Evolutionary conservation across 2,329 filamentous ascomycete genomes (phyloP).

Genomic region (Fusarium albidum): DNA sequence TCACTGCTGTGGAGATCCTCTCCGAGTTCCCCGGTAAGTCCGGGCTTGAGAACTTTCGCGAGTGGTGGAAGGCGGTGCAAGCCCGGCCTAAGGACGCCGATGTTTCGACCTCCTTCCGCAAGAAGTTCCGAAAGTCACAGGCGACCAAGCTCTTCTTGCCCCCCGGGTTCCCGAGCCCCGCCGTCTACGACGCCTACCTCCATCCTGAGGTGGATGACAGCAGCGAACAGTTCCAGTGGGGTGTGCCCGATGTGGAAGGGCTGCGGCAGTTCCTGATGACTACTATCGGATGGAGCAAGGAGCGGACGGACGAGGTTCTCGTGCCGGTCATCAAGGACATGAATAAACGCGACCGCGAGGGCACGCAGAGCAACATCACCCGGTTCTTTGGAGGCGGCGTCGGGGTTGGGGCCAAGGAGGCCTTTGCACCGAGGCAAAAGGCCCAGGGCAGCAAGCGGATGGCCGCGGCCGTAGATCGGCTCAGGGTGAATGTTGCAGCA

Average conservation of each 20-base stretch:
- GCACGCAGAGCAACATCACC: slow-evolving; percentile 97
- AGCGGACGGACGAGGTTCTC: slow-evolving; percentile 93
- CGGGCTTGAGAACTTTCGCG: slow-evolving; percentile 76
- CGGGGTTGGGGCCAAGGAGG: slow-evolving; percentile 71
- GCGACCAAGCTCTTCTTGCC: slow-evolving; percentile 88
- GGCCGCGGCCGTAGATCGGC: slow-evolving; percentile 74
- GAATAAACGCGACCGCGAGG: slow-evolving; percentile 87
- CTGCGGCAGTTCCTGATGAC: slow-evolving; percentile 85
- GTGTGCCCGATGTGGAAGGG: slow-evolving; percentile 89
- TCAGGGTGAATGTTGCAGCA: slow-evolving; percentile 56
- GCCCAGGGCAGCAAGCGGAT: slow-evolving; percentile 75
- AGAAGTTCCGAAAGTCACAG: slow-evolving; percentile 84
- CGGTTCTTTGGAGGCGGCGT: slow-evolving; percentile 82
- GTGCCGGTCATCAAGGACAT: slow-evolving; percentile 96
- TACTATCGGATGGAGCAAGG: slow-evolving; percentile 91
- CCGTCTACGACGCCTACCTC: slow-evolving; percentile 85
- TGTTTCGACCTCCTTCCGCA: slow-evolving; percentile 71
- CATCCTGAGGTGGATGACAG: slow-evolving; percentile 85
- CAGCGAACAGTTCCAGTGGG: slow-evolving; percentile 89
- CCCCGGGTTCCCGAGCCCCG: slow-evolving; percentile 76
- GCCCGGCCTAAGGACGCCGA: slow-evolving; percentile 72
- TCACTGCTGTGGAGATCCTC: slow-evolving; percentile 92
- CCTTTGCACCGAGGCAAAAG: slow-evolving; percentile 74
- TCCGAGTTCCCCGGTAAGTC: slow-evolving; percentile 78
- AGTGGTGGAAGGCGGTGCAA: slow-evolving; percentile 89